Percentiles rank a stretch among this genome's conserved stretches.
These are phyloP conservation scores for Pseudopediastrum boryanum DNA, from an alignment of 139 green algal species.

Conservation along the genomic window DNA sequence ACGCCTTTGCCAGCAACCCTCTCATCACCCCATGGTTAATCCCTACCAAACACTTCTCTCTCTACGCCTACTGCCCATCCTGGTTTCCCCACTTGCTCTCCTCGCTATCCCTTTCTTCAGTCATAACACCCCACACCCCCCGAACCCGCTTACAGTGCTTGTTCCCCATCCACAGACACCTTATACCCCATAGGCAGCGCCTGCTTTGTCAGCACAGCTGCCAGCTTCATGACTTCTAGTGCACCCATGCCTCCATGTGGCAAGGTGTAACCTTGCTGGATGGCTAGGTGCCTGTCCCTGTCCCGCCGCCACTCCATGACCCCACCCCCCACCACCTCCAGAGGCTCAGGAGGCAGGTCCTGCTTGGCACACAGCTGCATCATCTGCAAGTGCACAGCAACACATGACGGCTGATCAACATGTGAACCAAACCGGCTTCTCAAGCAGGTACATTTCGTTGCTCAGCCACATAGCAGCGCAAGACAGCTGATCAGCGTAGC, in stretches of 20 bases:
- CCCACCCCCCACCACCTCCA: constrained; percentile 66
- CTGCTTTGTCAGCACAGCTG: constrained; percentile 53
- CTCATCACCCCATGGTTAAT: too few species aligned
- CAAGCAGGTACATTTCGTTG: too few species aligned
- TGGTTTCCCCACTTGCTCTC: too few species aligned
- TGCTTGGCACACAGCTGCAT: constrained; percentile 15
- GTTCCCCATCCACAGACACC: constrained; percentile 41
- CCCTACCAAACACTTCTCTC: too few species aligned
- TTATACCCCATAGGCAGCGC: constrained; percentile 55
- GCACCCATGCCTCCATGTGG: background rate
- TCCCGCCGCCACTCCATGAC: constrained; percentile 69
- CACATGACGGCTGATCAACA: background rate
- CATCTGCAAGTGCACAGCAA: constrained; percentile 40
- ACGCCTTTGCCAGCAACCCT: too few species aligned
- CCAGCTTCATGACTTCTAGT: constrained; percentile 49
- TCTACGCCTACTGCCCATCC: too few species aligned
- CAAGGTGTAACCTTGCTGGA: constrained; percentile 13
- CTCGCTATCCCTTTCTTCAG: background rate
- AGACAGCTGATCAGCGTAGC: too few species aligned
- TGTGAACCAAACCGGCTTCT: too few species aligned
- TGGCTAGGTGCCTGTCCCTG: constrained; percentile 35
- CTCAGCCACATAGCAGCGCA: too few species aligned
- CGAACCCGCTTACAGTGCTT: constrained; percentile 29
- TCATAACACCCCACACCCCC: background rate
- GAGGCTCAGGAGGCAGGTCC: constrained; percentile 39